Evolutionary conservation across 805 yeast species (phyloP), one percentile per base, ranked within the genome.

Genomic region (Isabelozyma pseudorhagii): DNA sequence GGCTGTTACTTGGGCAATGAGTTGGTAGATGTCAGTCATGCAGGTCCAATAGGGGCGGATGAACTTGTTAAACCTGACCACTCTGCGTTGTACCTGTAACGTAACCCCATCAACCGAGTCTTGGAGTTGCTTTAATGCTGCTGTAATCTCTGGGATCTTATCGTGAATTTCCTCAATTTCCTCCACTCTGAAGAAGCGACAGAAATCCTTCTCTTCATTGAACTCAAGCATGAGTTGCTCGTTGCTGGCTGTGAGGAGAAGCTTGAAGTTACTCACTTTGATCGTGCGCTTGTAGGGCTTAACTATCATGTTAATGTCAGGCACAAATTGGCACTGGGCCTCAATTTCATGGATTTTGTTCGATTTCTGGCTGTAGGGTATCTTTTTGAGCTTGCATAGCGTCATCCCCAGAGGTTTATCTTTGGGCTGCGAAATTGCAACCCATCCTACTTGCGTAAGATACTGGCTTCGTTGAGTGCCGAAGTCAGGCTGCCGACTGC

Each of bases 271-370:
- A 1, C 64, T 55, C 1, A 63, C 49, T 40, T 68, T 67, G 27
- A 67, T 41, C 3, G 72, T 65, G 27, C 72, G 54, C 8, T 55
- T 54, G 38, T 50, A 66, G 2, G 71, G 72, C 44, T 66, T 66
- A 13, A 69, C 54, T 4, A 66, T 50, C 18, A 68, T 58, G 11
- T 59, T 56, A 11, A 49, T 44, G 18, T 40, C 27, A 1, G 69
- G 67, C 5, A 51, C 11, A 31, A 55, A 44, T 4, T 61, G 62
- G 4, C 62, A 45, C 42, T 58, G 61, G 48, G 54, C 65, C 3
- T 51, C 42, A 14, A 46, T 46, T 9, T 50, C 52, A 28, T 52
- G 53, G 3, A 45, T 43, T 14, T 53, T 52, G 5, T 51, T 57
- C 17, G 47, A 56, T 8, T 51, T 8, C 10, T 46, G 44, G n/a